These are phyloP conservation scores for Coemansia sp. DNA, from an alignment of 192 early-diverging fungal species.

Conservation along the genomic window DNA sequence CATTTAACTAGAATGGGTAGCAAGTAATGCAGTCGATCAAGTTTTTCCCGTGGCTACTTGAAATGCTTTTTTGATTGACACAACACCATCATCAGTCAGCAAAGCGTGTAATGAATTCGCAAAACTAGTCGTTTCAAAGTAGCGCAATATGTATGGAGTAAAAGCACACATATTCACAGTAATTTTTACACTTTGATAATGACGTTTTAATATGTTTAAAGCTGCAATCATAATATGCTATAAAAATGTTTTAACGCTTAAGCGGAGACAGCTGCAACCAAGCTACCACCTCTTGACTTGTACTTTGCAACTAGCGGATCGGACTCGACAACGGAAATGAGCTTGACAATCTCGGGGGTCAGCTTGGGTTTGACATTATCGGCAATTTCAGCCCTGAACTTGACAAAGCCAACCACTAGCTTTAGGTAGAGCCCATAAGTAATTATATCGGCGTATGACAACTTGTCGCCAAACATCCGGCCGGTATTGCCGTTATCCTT, in stretches of 20 bases:
- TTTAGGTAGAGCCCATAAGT: slow-evolving; percentile 22
- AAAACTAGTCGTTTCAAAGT: slow-evolving; percentile 25
- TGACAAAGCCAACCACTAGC: neutral
- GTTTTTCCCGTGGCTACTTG: slow-evolving; percentile 18
- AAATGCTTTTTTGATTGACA: slow-evolving; percentile 45
- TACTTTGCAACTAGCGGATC: neutral
- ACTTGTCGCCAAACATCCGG: slow-evolving; percentile 49
- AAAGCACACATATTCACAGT: neutral
- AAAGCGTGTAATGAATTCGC: slow-evolving; percentile 33
- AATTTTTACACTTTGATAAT: neutral
- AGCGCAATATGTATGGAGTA: slow-evolving; percentile 28
- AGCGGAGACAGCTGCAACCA: slow-evolving; percentile 1
- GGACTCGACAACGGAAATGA: slow-evolving; percentile 17
- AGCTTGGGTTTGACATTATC: slow-evolving; percentile 7
- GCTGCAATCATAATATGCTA: neutral
- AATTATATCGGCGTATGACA: slow-evolving; percentile 47
- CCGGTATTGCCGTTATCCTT: slow-evolving; percentile 55
- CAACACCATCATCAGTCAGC: slow-evolving; percentile 36
- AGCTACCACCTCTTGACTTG: slow-evolving; percentile 15
- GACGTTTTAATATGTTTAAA: neutral
- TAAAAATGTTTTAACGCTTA: neutral
- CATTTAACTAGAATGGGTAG: no score
- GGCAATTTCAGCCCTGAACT: neutral
- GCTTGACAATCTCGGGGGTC: slow-evolving; percentile 24
- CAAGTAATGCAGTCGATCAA: no score